Conservation (phyloP, 345 rosid genomes). For the Balakata baccata region DNA sequence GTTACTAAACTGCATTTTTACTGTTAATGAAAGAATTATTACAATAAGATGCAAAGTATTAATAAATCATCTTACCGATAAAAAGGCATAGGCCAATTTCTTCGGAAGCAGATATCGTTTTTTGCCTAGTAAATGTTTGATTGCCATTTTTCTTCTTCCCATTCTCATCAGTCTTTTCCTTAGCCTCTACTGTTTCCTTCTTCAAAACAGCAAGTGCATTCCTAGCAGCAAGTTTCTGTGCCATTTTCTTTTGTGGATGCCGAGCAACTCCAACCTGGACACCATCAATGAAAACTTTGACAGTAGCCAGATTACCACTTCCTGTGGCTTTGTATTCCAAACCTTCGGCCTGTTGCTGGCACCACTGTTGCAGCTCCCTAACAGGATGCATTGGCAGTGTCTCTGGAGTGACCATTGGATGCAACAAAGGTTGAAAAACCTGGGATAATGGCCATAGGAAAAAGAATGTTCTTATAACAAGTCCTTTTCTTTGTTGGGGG, state of each 20-base stretch:
- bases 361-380: slow-evolving; percentile 95
- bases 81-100: slow-evolving; percentile 95
- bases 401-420: slow-evolving; percentile 98
- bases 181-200: slow-evolving; percentile 50
- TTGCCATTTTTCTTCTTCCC: slow-evolving; percentile 70
- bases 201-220: slow-evolving; percentile 81
- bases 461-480: slow-evolving; percentile 5
- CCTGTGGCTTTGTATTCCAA: slow-evolving; percentile 87
- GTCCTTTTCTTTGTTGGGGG: background rate
- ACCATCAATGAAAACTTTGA: slow-evolving; percentile 93
- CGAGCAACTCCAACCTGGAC: slow-evolving; percentile 85
- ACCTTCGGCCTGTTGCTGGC: slow-evolving; percentile 99
- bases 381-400: slow-evolving; percentile 99
- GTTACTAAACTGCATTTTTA: background rate
- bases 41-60: background rate
- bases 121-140: slow-evolving; percentile 87
- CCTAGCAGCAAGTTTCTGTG: slow-evolving; percentile 97
- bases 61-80: slow-evolving; percentile 54
- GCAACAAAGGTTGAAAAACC: slow-evolving; percentile 94
- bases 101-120: slow-evolving; percentile 88
- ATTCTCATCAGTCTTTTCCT: slow-evolving; percentile 45
- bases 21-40: background rate
- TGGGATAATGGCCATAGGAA: slow-evolving; percentile 15
- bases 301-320: slow-evolving; percentile 84
- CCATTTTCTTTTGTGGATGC: slow-evolving; percentile 98